These are phyloP conservation scores for Tylopilus sp. DNA, from an alignment of 768 basidiomycete species.

Conservation along the genomic window DNA sequence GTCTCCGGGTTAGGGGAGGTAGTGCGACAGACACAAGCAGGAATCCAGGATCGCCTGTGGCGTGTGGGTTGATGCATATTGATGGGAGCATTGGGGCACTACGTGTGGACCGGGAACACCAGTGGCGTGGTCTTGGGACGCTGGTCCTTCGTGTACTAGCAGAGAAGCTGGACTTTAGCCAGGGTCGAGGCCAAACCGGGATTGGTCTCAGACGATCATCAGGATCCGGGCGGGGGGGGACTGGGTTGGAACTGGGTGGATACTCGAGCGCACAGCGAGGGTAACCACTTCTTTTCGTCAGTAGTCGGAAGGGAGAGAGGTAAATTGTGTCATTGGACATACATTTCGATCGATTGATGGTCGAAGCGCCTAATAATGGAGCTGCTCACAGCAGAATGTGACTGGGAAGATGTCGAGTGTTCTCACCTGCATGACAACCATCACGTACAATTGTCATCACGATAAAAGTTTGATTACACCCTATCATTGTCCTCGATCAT, in stretches of 20 bases:
- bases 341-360: no score
- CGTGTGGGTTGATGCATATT: conserved; percentile 15
- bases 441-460: no score
- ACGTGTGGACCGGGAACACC: conserved; percentile 6
- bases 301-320: no score
- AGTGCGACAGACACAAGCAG: neutral
- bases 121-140: conserved; percentile 10
- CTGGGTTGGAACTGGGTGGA: conserved; percentile 22
- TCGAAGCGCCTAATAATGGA: no score
- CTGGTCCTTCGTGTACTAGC: conserved; percentile 8
- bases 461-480: no score
- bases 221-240: conserved; percentile 19
- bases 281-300: no score
- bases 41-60: neutral
- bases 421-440: no score
- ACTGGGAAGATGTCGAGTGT: no score
- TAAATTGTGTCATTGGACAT: no score
- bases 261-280: no score
- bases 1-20: conserved; percentile 8
- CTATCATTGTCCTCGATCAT: no score
- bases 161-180: conserved; percentile 6
- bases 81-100: conserved; percentile 20
- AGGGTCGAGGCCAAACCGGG: neutral
- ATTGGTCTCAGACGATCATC: neutral
- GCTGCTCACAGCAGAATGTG: no score